These are phyloP conservation scores for Saturnispora besseyi DNA, from an alignment of 805 yeast genomes.

Conservation along the genomic window DNA sequence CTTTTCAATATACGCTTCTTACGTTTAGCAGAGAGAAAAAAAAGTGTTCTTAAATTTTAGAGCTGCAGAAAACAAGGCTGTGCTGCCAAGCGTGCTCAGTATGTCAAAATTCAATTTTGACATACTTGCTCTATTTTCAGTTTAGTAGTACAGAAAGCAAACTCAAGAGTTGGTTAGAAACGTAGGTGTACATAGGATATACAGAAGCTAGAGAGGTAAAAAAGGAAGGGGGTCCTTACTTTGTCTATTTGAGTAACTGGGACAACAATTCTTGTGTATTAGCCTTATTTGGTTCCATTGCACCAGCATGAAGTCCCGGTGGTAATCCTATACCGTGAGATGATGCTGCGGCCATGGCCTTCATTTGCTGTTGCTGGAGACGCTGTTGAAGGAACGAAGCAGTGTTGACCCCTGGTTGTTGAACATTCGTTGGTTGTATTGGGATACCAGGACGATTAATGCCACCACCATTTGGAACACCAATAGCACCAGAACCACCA, in stretches of 20 bases:
- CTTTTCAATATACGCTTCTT: neutral
- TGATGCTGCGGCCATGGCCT: neutral
- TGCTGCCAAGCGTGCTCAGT: neutral
- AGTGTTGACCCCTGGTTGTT: conserved; percentile 3
- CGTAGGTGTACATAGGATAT: neutral
- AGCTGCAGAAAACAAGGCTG: neutral
- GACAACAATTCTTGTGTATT: conserved; percentile 7
- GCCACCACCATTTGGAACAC: neutral
- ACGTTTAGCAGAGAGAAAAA: neutral
- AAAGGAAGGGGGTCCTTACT: neutral
- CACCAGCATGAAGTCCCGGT: neutral
- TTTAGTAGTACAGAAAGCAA: neutral
- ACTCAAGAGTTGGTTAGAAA: neutral
- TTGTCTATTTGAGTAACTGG: conserved; percentile 3
- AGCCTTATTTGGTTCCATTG: neutral
- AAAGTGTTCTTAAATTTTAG: neutral
- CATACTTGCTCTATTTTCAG: too few relatives aligned
- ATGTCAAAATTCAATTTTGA: neutral
- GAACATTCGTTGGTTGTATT: neutral
- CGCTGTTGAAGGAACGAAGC: conserved; percentile 7
- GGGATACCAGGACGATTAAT: neutral
- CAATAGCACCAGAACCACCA: neutral
- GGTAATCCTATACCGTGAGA: neutral
- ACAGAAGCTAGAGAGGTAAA: neutral
- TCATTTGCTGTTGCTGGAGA: conserved; percentile 8